Conservation (phyloP, 495 filamentous ascomycete species). For the Annulohypoxylon bovei region DNA sequence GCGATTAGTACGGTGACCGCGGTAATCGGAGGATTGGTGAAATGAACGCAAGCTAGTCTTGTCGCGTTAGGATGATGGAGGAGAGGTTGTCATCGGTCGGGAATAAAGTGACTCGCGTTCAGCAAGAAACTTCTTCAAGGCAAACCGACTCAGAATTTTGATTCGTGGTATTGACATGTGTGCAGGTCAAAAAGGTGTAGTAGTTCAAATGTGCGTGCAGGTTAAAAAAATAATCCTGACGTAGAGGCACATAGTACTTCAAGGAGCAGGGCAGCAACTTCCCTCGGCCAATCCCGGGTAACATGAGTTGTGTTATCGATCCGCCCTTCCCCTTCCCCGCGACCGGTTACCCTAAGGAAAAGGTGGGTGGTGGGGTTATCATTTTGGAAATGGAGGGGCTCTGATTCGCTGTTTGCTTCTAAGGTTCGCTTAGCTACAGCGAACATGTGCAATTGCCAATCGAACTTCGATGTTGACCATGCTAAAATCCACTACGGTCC, state of each 20-base stretch:
- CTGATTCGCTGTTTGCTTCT: conserved; percentile 26
- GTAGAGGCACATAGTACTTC: conserved; percentile 28
- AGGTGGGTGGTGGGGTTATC: conserved; percentile 14
- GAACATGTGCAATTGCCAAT: background rate
- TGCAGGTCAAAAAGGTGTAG: conserved; percentile 12
- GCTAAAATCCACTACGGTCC: background rate
- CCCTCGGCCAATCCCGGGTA: conserved; percentile 50
- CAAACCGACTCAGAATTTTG: conserved; percentile 13
- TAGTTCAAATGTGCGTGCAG: conserved; percentile 22
- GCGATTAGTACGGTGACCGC: conserved; percentile 12
- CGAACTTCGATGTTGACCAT: background rate
- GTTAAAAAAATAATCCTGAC: conserved; percentile 40
- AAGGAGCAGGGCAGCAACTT: background rate
- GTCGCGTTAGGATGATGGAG: conserved; percentile 11
- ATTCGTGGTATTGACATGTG: conserved; percentile 22
- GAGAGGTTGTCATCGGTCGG: background rate
- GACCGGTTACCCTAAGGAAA: background rate
- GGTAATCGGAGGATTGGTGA: background rate
- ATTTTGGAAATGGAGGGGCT: conserved; percentile 38
- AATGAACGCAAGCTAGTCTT: background rate
- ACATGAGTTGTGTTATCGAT: conserved; percentile 25
- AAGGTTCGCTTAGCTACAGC: conserved; percentile 20
- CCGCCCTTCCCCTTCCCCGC: conserved; percentile 1
- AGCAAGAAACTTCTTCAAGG: conserved; percentile 2
- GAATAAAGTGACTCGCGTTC: background rate